Conservation (phyloP, 805 yeast genomes). For the Yarrowia alimentaria region DNA sequence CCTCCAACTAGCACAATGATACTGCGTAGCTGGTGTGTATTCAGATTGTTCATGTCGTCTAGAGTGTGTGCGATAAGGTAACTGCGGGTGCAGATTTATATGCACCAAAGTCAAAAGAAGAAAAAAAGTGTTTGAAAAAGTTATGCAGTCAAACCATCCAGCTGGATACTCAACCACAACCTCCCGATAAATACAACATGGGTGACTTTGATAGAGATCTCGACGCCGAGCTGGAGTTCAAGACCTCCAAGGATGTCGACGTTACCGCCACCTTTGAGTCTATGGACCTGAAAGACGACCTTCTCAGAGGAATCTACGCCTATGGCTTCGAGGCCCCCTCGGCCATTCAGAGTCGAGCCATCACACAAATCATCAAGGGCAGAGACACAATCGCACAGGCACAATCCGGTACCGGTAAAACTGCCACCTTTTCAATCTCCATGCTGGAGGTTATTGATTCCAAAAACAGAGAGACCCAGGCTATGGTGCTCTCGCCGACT, state of each 20-base stretch:
- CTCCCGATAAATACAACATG: neutral
- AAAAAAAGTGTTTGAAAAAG: too few species aligned
- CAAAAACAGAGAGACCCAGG: slow-evolving; percentile 74
- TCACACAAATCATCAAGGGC: slow-evolving; percentile 72
- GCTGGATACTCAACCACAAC: too few species aligned
- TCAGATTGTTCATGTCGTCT: slow-evolving; percentile 6
- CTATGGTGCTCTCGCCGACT: slow-evolving; percentile 92
- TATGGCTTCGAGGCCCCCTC: slow-evolving; percentile 82
- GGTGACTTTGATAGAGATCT: slow-evolving; percentile 23
- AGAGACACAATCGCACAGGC: slow-evolving; percentile 79
- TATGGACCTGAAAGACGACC: slow-evolving; percentile 64
- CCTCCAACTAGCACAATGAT: slow-evolving; percentile 55
- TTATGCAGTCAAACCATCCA: too few species aligned
- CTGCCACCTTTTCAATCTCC: slow-evolving; percentile 82
- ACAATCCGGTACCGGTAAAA: slow-evolving; percentile 87
- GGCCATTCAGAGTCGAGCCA: slow-evolving; percentile 80
- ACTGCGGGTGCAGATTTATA: slow-evolving; percentile 12
- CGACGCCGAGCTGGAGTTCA: slow-evolving; percentile 26
- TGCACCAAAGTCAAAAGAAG: slow-evolving; percentile 5
- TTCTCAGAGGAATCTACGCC: slow-evolving; percentile 72
- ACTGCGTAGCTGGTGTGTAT: slow-evolving; percentile 11
- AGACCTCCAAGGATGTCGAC: slow-evolving; percentile 78
- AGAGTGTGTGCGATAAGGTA: slow-evolving; percentile 2
- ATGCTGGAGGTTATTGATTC: slow-evolving; percentile 62
- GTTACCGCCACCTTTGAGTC: slow-evolving; percentile 69